These are phyloP conservation scores for Cudoniella acicularis DNA, from an alignment of 495 filamentous ascomycete genomes.

Conservation along the genomic window DNA sequence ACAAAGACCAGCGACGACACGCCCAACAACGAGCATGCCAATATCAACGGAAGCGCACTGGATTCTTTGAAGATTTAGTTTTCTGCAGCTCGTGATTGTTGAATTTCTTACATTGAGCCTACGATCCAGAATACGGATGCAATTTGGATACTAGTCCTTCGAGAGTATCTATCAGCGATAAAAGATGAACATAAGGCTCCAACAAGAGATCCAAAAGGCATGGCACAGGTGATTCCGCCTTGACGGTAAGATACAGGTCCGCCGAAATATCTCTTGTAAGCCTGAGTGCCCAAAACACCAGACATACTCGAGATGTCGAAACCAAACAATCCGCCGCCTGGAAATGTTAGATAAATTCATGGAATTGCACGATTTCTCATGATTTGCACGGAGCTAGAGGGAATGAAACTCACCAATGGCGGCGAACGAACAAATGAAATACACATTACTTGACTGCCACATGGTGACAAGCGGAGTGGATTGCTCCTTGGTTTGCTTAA, in stretches of 20 bases:
- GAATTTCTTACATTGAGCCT: constrained; percentile 51
- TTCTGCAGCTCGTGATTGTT: not conserved
- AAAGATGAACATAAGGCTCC: constrained; percentile 63
- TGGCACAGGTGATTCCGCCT: constrained; percentile 63
- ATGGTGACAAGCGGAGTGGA: not conserved
- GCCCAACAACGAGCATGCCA: constrained; percentile 62
- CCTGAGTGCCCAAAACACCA: constrained; percentile 54
- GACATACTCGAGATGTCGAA: constrained; percentile 73
- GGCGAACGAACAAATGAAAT: constrained; percentile 61
- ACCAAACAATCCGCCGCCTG: constrained; percentile 65
- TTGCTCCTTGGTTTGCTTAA: not conserved
- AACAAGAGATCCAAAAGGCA: constrained; percentile 73
- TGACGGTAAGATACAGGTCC: constrained; percentile 52
- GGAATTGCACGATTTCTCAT: not conserved
- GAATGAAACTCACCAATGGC: constrained; percentile 49
- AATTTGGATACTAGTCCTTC: constrained; percentile 67
- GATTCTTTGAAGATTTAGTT: constrained; percentile 31
- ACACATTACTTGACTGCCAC: constrained; percentile 36
- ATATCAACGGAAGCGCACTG: constrained; percentile 59
- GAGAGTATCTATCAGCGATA: constrained; percentile 63
- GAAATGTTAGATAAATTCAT: not conserved
- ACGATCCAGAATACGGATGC: constrained; percentile 68
- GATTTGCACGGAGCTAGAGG: not conserved
- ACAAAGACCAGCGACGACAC: constrained; percentile 67
- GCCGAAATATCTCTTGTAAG: constrained; percentile 60